Evolutionary conservation across 164 flowering plant species (phyloP).

Genomic region (Chloranthus sessilifolius): DNA sequence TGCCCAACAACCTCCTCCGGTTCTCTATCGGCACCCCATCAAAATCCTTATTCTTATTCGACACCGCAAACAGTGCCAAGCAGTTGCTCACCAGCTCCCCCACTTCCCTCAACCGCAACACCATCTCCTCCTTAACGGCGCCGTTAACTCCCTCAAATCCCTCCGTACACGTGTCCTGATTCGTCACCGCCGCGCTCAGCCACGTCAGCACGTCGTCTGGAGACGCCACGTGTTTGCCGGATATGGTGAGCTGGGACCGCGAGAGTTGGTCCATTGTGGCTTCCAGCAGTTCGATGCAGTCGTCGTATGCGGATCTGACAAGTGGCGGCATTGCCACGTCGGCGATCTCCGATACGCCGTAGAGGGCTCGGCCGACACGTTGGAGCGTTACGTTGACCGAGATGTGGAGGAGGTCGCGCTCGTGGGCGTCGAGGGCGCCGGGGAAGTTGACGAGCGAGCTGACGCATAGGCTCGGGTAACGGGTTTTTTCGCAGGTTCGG

Average conservation of each 20-base stretch:
- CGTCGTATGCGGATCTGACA: conserved; percentile 62
- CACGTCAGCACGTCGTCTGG: conserved; percentile 75
- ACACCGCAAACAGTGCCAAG: conserved; percentile 50
- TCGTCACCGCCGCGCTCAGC: conserved; percentile 89
- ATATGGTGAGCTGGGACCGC: conserved; percentile 42
- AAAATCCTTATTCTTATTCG: conserved; percentile 47
- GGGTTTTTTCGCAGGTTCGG: conserved; percentile 50
- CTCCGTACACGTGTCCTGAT: conserved; percentile 89
- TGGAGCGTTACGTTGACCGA: conserved; percentile 77
- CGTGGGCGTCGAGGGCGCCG: conserved; percentile 51
- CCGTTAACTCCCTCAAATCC: conserved; percentile 51
- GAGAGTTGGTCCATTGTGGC: conserved; percentile 66
- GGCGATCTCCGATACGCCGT: conserved; percentile 38
- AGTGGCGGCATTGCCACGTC: conserved; percentile 48
- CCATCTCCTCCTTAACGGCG: conserved; percentile 48
- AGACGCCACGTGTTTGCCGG: conserved; percentile 17
- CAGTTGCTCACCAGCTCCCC: conserved; percentile 61
- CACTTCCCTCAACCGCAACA: conserved; percentile 26
- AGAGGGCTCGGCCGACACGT: conserved; percentile 48
- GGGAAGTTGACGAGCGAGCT: conserved; percentile 74
- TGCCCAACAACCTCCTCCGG: conserved; percentile 34
- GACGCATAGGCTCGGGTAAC: conserved; percentile 62
- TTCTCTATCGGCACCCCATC: conserved; percentile 72
- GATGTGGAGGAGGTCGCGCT: conserved; percentile 70
- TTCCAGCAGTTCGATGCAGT: conserved; percentile 75